Evolutionary conservation across 2,329 filamentous ascomycete species (phyloP).

Genomic region (Sclerotinia nivalis): DNA sequence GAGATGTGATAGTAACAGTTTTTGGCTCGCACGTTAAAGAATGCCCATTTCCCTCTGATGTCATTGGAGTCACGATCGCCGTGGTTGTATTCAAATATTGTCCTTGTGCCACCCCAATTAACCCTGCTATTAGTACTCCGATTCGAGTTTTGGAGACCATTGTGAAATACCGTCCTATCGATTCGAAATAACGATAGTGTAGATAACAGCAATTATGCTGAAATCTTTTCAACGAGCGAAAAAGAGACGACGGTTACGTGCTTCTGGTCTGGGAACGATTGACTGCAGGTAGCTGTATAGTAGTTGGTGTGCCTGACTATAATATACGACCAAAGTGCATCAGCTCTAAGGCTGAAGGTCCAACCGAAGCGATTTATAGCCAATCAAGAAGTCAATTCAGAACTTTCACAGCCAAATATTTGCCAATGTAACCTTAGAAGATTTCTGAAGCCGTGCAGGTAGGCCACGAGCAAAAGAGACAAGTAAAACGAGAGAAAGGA

Average conservation of each 20-base stretch:
- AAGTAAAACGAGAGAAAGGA: slow-evolving; percentile 22
- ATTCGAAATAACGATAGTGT: slow-evolving; percentile 33
- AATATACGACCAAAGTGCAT: slow-evolving; percentile 18
- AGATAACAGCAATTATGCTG: slow-evolving; percentile 31
- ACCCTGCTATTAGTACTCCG: slow-evolving; percentile 27
- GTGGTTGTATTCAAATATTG: slow-evolving; percentile 22
- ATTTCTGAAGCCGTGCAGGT: slow-evolving; percentile 29
- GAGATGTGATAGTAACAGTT: slow-evolving; percentile 4
- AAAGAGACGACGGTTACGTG: slow-evolving; percentile 28
- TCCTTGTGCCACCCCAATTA: slow-evolving; percentile 29
- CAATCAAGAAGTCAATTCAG: slow-evolving; percentile 14
- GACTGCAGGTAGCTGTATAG: slow-evolving; percentile 17
- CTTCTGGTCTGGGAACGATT: slow-evolving; percentile 30
- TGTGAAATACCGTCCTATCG: slow-evolving; percentile 28
- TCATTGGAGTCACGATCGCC: background rate
- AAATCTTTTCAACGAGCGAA: slow-evolving; percentile 34
- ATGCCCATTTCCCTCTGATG: background rate
- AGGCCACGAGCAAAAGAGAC: slow-evolving; percentile 24
- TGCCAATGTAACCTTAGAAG: slow-evolving; percentile 21
- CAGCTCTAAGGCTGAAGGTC: slow-evolving; percentile 20
- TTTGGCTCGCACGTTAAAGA: slow-evolving; percentile 7
- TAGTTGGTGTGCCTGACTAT: slow-evolving; percentile 22
- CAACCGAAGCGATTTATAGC: slow-evolving; percentile 4
- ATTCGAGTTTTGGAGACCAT: slow-evolving; percentile 16
- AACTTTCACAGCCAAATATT: slow-evolving; percentile 15